Conservation (phyloP, 2,329 filamentous ascomycete genomes). For the Xylariaceae sp. region DNA sequence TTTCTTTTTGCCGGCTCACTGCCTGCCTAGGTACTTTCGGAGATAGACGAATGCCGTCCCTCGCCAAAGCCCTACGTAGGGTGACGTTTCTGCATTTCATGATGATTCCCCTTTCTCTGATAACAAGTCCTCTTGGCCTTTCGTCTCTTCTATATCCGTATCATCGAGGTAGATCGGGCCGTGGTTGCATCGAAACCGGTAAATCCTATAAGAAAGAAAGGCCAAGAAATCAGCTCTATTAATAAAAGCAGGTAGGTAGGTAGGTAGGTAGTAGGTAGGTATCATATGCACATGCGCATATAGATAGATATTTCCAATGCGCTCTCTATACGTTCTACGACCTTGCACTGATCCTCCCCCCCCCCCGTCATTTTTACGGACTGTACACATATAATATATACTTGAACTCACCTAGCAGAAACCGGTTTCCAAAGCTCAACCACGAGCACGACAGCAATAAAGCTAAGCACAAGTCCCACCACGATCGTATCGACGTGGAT, state of each 20-base stretch:
- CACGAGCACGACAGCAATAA: constrained; percentile 20
- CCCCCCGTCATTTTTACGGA: too few relatives aligned
- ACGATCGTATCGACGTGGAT: constrained; percentile 26
- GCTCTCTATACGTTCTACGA: too few relatives aligned
- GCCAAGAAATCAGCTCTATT: constrained; percentile 11
- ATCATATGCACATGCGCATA: too few relatives aligned
- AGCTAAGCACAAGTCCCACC: constrained; percentile 22
- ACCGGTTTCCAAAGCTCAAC: constrained; percentile 23
- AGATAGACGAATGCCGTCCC: too few relatives aligned
- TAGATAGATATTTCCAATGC: too few relatives aligned
- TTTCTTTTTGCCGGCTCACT: too few relatives aligned
- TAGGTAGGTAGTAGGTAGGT: too few relatives aligned
- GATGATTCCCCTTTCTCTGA: background rate
- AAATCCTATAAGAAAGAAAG: constrained; percentile 12
- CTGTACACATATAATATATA: too few relatives aligned
- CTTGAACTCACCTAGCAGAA: constrained; percentile 21
- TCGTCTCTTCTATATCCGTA: constrained; percentile 14
- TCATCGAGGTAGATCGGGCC: constrained; percentile 25
- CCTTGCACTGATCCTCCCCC: too few relatives aligned
- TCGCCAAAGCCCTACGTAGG: too few relatives aligned
- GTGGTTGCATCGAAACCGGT: constrained; percentile 13
- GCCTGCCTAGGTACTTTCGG: too few relatives aligned
- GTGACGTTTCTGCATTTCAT: too few relatives aligned
- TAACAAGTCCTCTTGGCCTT: background rate
- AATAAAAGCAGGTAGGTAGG: background rate